Evolutionary conservation across 2,329 filamentous ascomycete species (phyloP).

Genomic region (Penicillium occitanis): DNA sequence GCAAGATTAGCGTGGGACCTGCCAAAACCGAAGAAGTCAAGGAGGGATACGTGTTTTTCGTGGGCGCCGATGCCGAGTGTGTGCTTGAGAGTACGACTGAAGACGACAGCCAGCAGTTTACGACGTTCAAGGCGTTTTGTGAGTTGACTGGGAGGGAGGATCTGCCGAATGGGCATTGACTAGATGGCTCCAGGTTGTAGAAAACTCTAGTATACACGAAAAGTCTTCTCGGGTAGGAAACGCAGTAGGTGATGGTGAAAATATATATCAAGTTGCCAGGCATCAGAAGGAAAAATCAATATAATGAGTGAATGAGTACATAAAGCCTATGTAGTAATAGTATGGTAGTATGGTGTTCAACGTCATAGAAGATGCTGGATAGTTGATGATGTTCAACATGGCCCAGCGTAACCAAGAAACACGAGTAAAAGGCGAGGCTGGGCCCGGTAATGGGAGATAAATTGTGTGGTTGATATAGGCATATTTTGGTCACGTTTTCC

Average conservation of each 20-base stretch:
- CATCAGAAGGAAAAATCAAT: background rate
- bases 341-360: background rate
- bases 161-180: constrained; percentile 36
- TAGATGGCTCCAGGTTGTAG: constrained; percentile 10
- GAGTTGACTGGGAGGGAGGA: constrained; percentile 64
- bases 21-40: constrained; percentile 69
- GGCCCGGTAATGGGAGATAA: background rate
- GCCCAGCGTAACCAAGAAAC: no score
- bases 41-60: constrained; percentile 75
- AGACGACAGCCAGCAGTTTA: constrained; percentile 68
- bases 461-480: background rate
- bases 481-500: background rate
- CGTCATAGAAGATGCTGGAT: no score
- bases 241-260: background rate
- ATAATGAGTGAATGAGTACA: background rate
- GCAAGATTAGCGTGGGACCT: constrained; percentile 79
- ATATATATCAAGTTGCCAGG: background rate
- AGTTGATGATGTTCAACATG: no score
- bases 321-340: background rate
- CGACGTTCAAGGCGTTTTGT: constrained; percentile 91
- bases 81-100: constrained; percentile 67
- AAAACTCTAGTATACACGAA: background rate
- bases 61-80: constrained; percentile 82
- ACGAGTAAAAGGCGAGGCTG: no score
- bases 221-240: background rate